Evolutionary conservation across 202 grass and related monocot genomes (phyloP).

Genomic region (Schoenoplectus triqueter): DNA sequence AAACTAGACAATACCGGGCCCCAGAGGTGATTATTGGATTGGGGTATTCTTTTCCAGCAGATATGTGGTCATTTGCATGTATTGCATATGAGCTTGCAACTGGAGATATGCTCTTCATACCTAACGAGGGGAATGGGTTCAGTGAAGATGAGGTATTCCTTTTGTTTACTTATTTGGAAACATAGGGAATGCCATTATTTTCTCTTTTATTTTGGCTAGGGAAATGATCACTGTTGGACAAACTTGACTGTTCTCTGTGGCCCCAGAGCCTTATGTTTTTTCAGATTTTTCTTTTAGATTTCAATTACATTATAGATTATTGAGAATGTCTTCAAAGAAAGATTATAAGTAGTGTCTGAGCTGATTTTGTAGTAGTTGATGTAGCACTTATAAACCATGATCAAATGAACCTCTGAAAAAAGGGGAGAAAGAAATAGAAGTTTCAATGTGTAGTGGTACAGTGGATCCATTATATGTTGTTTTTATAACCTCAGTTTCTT

Average conservation of each 20-base stretch:
- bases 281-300: neutral
- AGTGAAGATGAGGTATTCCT: constrained; percentile 91
- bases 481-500: neutral
- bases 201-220: neutral
- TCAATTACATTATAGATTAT: neutral
- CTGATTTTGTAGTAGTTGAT: neutral
- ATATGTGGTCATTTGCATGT: constrained; percentile 93
- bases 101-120: constrained; percentile 90
- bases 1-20: constrained; percentile 90
- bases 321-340: neutral
- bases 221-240: neutral
- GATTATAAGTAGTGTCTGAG: neutral
- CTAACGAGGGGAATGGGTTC: constrained; percentile 81
- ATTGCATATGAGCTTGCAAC: constrained; percentile 94
- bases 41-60: constrained; percentile 78
- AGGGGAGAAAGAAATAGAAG: constrained; percentile 5
- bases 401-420: constrained; percentile 11
- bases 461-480: neutral
- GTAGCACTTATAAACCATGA: neutral
- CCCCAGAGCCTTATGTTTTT: constrained; percentile 11
- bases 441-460: constrained; percentile 2
- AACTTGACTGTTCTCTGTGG: neutral
- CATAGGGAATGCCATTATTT: neutral
- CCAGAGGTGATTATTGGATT: constrained; percentile 79
- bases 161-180: constrained; percentile 9